A percentile compares a stretch with the other conserved stretches of the same genome.
Evolutionary conservation across 2,329 filamentous ascomycete genomes (phyloP).

Genomic region (Beauveria pseudobassiana): DNA sequence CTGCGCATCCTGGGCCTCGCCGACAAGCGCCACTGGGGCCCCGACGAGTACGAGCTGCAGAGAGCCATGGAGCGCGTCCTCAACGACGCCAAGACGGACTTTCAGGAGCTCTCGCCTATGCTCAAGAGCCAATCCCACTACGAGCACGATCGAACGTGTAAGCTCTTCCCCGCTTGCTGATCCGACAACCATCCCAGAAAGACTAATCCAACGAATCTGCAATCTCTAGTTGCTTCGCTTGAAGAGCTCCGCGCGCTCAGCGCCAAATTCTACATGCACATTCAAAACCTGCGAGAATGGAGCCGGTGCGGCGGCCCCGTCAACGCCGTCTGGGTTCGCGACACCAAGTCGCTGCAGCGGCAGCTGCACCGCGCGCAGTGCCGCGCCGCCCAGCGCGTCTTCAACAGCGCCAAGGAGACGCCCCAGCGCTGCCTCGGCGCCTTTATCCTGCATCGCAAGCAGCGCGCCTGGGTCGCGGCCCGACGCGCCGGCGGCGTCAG

Average conservation of each 20-base stretch:
- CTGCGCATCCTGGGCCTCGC: slow-evolving; percentile 47
- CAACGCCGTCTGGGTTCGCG: slow-evolving; percentile 47
- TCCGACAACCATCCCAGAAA: no score
- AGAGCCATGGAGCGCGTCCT: slow-evolving; percentile 47
- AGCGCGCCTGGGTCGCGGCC: slow-evolving; percentile 28
- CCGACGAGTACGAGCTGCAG: slow-evolving; percentile 52
- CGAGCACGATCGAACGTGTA: slow-evolving; percentile 48
- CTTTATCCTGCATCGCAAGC: slow-evolving; percentile 44
- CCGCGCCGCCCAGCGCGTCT: slow-evolving; percentile 49
- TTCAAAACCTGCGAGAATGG: slow-evolving; percentile 48
- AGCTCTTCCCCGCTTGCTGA: slow-evolving; percentile 18
- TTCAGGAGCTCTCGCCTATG: slow-evolving; percentile 48
- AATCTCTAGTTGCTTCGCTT: slow-evolving; percentile 40
- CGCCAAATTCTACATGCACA: slow-evolving; percentile 38
- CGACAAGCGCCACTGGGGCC: slow-evolving; percentile 51
- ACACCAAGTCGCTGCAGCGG: slow-evolving; percentile 40
- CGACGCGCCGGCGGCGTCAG: slow-evolving; percentile 15
- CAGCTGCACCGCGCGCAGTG: slow-evolving; percentile 52
- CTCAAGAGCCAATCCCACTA: slow-evolving; percentile 52
- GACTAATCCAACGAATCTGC: not conserved
- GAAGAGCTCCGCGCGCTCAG: slow-evolving; percentile 40
- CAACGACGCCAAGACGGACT: slow-evolving; percentile 53
- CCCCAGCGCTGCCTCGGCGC: slow-evolving; percentile 47
- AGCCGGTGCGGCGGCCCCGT: slow-evolving; percentile 46
- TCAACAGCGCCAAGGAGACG: slow-evolving; percentile 41